Percentiles rank a stretch among this genome's conserved stretches.
These are phyloP conservation scores for Colletotrichum shisoi DNA, from an alignment of 2,329 filamentous ascomycete species.

Conservation along the genomic window DNA sequence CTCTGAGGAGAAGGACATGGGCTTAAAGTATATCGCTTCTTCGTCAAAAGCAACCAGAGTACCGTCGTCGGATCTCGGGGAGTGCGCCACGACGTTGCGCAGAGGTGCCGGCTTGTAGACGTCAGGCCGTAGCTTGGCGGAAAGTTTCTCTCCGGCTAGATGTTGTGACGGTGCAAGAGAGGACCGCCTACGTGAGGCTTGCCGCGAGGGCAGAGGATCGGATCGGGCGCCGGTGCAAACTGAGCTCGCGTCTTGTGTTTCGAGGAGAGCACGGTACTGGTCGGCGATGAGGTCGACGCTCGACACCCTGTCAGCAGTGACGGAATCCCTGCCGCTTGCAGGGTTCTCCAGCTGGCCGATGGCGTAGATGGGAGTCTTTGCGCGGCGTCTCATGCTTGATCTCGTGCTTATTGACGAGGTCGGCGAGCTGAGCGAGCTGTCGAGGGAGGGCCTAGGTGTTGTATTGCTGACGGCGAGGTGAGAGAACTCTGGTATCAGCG, in stretches of 20 bases:
- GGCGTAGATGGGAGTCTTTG: constrained; percentile 60
- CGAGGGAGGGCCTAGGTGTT: constrained; percentile 37
- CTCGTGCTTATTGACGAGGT: constrained; percentile 39
- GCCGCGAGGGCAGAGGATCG: constrained; percentile 42
- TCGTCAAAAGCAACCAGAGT: constrained; percentile 59
- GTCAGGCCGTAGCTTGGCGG: constrained; percentile 7
- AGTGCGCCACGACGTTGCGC: constrained; percentile 41
- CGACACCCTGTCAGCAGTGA: constrained; percentile 47
- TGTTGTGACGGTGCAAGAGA: constrained; percentile 8
- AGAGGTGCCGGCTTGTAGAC: constrained; percentile 8
- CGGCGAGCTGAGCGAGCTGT: constrained; percentile 38
- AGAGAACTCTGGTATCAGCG: constrained; percentile 49
- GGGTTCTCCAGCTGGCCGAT: constrained; percentile 59
- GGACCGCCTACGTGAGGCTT: background rate
- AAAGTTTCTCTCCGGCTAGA: constrained; percentile 4
- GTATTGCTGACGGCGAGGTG: constrained; percentile 48
- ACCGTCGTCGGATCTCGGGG: constrained; percentile 55
- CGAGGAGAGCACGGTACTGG: constrained; percentile 59
- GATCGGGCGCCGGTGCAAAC: constrained; percentile 45
- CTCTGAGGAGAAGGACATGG: constrained; percentile 52
- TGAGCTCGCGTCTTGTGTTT: constrained; percentile 51
- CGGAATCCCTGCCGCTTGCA: constrained; percentile 41
- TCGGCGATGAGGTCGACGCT: constrained; percentile 61
- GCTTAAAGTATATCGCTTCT: constrained; percentile 58
- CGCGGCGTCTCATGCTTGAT: constrained; percentile 54